A percentile compares a stretch with the other conserved stretches of the same genome.
These are phyloP conservation scores for Globisporangium carolinianum DNA, from an alignment of 352 stramenopile genomes.

Conservation along the genomic window DNA sequence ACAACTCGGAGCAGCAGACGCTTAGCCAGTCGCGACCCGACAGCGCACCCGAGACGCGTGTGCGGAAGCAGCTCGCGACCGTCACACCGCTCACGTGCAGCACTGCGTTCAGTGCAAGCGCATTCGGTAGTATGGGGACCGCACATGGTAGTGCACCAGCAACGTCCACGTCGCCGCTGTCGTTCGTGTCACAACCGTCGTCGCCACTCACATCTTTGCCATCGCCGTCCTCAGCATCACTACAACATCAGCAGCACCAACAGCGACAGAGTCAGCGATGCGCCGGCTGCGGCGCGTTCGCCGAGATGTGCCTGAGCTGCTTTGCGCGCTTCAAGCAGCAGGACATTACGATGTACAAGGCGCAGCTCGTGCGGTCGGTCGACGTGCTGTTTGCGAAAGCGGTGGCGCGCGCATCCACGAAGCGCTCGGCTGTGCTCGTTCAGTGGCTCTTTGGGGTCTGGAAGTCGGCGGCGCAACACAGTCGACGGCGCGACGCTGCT, in stretches of 20 bases:
- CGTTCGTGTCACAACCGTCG: neutral
- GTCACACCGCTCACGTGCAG: neutral
- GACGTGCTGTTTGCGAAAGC: slow-evolving; percentile 60
- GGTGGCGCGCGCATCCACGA: slow-evolving; percentile 46
- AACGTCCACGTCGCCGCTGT: slow-evolving; percentile 6
- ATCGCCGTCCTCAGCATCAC: no score
- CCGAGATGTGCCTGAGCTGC: slow-evolving; percentile 66
- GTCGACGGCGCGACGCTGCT: slow-evolving; percentile 17
- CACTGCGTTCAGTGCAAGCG: neutral
- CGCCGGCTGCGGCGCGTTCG: slow-evolving; percentile 46
- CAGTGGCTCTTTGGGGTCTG: slow-evolving; percentile 64
- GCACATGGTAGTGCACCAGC: neutral
- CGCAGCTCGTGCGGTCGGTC: slow-evolving; percentile 47
- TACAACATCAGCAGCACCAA: neutral
- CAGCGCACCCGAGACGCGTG: slow-evolving; percentile 4
- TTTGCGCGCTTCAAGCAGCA: slow-evolving; percentile 58
- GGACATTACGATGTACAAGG: slow-evolving; percentile 59
- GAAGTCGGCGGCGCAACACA: slow-evolving; percentile 29
- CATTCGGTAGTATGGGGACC: neutral
- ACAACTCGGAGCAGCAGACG: slow-evolving; percentile 3
- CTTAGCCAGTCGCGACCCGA: slow-evolving; percentile 2
- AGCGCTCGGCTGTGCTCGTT: slow-evolving; percentile 43
- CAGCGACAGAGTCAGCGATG: slow-evolving; percentile 29
- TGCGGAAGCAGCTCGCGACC: slow-evolving; percentile 1
- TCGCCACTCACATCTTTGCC: no score